These are phyloP conservation scores for Pseudotsuga menziesii DNA, from an alignment of 75 land plant species.

Conservation along the genomic window DNA sequence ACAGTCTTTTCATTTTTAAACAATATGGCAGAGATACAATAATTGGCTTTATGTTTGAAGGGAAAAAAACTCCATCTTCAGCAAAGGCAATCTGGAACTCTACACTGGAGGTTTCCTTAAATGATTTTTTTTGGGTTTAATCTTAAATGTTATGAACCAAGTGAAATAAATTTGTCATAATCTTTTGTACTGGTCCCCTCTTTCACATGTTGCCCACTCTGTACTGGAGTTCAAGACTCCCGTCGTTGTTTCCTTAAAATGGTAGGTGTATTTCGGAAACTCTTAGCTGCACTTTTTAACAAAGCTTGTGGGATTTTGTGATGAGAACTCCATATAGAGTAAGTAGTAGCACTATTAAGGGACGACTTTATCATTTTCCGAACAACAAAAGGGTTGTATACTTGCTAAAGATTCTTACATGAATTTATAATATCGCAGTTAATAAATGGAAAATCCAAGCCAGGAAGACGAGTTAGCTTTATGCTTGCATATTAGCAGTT, in stretches of 20 bases:
- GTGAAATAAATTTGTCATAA: neutral
- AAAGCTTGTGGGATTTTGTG: slow-evolving; percentile 63
- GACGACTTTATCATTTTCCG: slow-evolving; percentile 47
- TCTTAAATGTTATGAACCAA: slow-evolving; percentile 3
- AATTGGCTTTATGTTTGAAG: neutral
- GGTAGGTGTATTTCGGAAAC: slow-evolving; percentile 75
- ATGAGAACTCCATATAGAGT: slow-evolving; percentile 19
- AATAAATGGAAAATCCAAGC: slow-evolving; percentile 54
- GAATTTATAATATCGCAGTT: slow-evolving; percentile 83
- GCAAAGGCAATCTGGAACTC: too few relatives aligned
- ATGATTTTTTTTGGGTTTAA: neutral
- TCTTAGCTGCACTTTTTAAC: slow-evolving; percentile 71
- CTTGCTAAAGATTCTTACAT: slow-evolving; percentile 15
- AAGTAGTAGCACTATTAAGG: slow-evolving; percentile 47
- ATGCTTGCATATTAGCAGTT: slow-evolving; percentile 18
- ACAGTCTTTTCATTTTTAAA: slow-evolving; percentile 36
- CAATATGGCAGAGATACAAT: slow-evolving; percentile 58
- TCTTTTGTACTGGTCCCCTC: neutral
- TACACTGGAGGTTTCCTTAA: slow-evolving; percentile 3
- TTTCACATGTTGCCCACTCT: slow-evolving; percentile 7
- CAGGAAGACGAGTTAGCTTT: slow-evolving; percentile 85
- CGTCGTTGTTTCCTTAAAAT: slow-evolving; percentile 70
- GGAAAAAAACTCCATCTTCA: too few relatives aligned
- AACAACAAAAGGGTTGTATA: slow-evolving; percentile 48
- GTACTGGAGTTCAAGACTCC: slow-evolving; percentile 7